phyloP scores from a whole-genome alignment of 2,329 filamentous ascomycete genomes.

The Xenoacremonium recifei region DNA sequence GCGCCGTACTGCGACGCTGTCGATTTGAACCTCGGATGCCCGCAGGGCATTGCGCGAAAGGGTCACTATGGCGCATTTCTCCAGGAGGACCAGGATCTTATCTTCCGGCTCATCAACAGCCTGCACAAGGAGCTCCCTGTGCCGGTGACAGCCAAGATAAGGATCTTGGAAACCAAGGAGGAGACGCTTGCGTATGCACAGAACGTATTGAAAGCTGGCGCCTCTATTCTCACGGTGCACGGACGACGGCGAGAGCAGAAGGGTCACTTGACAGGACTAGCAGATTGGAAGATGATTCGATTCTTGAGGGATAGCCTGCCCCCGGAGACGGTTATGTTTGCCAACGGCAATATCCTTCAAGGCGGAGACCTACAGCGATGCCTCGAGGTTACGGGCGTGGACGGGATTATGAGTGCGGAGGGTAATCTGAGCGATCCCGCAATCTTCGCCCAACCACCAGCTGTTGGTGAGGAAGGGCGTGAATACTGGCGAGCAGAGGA shows the following conservation, averaged over 20 bases:
- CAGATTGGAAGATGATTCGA: conserved; percentile 85
- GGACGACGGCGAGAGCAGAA: conserved; percentile 89
- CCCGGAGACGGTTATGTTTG: conserved; percentile 87
- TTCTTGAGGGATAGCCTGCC: conserved; percentile 83
- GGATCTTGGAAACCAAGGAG: conserved; percentile 83
- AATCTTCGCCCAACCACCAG: conserved; percentile 73
- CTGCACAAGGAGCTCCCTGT: conserved; percentile 75
- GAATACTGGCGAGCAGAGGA: conserved; percentile 85
- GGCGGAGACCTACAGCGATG: conserved; percentile 75
- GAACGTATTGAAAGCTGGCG: conserved; percentile 82
- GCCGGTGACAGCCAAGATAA: conserved; percentile 92
- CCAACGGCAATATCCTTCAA: conserved; percentile 91
- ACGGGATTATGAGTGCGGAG: conserved; percentile 94
- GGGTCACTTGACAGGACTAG: conserved; percentile 88
- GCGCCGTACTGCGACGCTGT: conserved; percentile 91
- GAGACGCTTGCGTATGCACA: conserved; percentile 85
- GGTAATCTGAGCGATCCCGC: conserved; percentile 90
- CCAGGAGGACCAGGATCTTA: conserved; percentile 86
- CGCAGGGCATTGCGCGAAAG: conserved; percentile 88
- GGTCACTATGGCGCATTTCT: conserved; percentile 93
- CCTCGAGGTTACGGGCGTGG: conserved; percentile 79
- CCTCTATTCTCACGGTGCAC: conserved; percentile 91
- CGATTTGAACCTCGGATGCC: conserved; percentile 92
- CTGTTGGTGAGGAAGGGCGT: conserved; percentile 61
- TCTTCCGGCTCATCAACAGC: conserved; percentile 79